Evolutionary conservation across 2,329 filamentous ascomycete species (phyloP), one percentile per base, ranked within the genome.

Genomic region (Ascochyta pisi): DNA sequence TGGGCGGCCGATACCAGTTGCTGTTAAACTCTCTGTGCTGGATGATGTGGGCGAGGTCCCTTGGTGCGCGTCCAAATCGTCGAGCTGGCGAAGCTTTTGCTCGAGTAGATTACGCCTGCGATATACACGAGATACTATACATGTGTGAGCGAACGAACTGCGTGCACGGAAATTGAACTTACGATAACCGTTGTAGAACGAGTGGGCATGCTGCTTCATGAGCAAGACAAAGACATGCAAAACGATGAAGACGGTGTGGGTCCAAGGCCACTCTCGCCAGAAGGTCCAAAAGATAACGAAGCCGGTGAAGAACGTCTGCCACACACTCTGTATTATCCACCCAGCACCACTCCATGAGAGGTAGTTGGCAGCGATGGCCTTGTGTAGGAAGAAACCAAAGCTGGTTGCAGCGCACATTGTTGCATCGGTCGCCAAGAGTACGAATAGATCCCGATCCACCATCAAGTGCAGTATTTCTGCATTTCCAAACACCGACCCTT

Each of bases 161-260:
- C 7, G 15, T 29, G 26, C 0, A 26, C 12, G 15, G 16, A 19
- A 1, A 10, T 7, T 16, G 10, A 29, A 68, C 77, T 64, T 71
- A 79, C 77, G 78, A 60, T 92, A 84, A 6, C 90, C 90, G 65
- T 92, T 93, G 74, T 91, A 92, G 63, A 91, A 91, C 4, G 88
- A 83, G 67, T 91, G 92, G 16, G 87, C 89, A 70, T 92, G 90
- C 74, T 92, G 89, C 78, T 94, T 94, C 90, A 93, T 93, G 23
- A 93, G 71, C 82, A 92, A 89, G 6, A 89, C 85, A 51, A 93
- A 77, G 13, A 86, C 86, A 68, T 93, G 89, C 16, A 93, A 78
- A 9, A 90, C 86, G 46, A 91, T 89, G 72, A 90, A 92, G 16
- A 92, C 87, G 1, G 89, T 91, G 67, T 92, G 90, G 13, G 90